phyloP scores from a whole-genome alignment of 1,284 basidiomycete genomes.

The Bondarzewia mesenterica region DNA sequence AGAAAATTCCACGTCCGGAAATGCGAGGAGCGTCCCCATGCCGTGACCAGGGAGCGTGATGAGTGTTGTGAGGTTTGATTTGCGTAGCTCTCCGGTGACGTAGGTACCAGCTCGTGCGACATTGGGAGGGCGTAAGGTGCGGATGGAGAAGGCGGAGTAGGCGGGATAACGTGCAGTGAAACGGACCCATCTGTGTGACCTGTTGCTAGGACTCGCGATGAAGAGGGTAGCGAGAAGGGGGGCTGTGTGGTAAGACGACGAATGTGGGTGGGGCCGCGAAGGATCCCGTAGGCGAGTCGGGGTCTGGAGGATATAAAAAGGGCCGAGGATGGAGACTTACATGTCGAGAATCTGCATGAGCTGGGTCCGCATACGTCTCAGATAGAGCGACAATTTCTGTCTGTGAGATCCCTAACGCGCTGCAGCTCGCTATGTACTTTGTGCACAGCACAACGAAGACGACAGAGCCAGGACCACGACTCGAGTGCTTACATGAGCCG shows the following conservation, averaged over 20 bases:
- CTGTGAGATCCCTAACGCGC: slow-evolving; percentile 30
- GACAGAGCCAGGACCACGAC: not conserved
- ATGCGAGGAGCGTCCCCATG: no score
- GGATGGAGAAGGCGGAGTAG: not conserved
- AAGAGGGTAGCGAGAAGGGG: slow-evolving; percentile 12
- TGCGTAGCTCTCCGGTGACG: slow-evolving; percentile 36
- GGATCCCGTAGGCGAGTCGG: slow-evolving; percentile 8
- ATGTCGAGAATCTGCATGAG: slow-evolving; percentile 29
- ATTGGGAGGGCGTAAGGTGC: not conserved
- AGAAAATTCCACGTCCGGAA: no score
- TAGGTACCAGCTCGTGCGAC: no score
- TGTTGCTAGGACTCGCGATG: slow-evolving; percentile 48
- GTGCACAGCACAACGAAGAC: slow-evolving; percentile 10
- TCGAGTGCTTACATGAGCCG: slow-evolving; percentile 3
- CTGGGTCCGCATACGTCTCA: slow-evolving; percentile 37
- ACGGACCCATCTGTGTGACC: slow-evolving; percentile 54
- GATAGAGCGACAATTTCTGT: slow-evolving; percentile 37
- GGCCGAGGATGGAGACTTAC: slow-evolving; percentile 21
- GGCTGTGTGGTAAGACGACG: slow-evolving; percentile 41
- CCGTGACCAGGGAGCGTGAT: no score
- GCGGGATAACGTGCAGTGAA: slow-evolving; percentile 29
- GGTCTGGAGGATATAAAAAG: not conserved
- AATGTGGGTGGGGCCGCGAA: slow-evolving; percentile 44
- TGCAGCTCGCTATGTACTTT: slow-evolving; percentile 22
- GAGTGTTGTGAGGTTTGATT: no score